Evolutionary conservation across 164 flowering plant genomes (phyloP), one percentile per base, ranked within the genome.

Genomic region (Vitis vinifera): DNA sequence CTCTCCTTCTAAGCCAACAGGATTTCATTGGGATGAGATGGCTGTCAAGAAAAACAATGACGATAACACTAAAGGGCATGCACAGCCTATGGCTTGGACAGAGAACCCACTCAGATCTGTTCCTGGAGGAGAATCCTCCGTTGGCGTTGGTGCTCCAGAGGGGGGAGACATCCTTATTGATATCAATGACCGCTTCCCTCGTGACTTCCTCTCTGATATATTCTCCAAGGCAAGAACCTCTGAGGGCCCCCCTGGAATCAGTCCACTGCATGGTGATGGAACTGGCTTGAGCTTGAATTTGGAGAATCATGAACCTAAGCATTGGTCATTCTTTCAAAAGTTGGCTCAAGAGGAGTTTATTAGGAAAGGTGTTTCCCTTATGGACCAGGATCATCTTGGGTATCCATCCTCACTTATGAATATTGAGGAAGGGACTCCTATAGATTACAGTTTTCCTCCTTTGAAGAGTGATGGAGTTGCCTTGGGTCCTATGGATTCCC

Each of bases 311-410:
- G 98, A 96, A 14, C 98, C 95, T 51, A 82, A 91, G 73, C 88
- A 67, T 66, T 93, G 99, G 98, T 96, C 99, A 44, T 93, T 84
- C 74, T 91, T 96, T 75, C 97, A 89, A 62, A 88, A 90, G 57
- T 81, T 96, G 78, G 99, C 89, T 30, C 88, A 81, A 70, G 87
- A 80, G 70, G 87, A 82, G 50, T 83, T 80, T 78, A 68, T 50
- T 50, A 69, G 81, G 66, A 88, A 80, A 49, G 94, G 88, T 81
- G 86, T 85, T 75, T 94, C 99, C 63, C 88, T 89, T 59, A 87
- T 91, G 76, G 98, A 95, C 76, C 92, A 91, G 76, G 91, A 88
- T 73, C 91, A 86, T 75, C 71, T 75, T 77, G 83, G 76, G 16
- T 85, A 84, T 74, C 65, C 91, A 56, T 61, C 91, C 64, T 73